Base-by-base conservation (phyloP, 345 rosid genomes). In the Arabis hirsuta region DNA sequence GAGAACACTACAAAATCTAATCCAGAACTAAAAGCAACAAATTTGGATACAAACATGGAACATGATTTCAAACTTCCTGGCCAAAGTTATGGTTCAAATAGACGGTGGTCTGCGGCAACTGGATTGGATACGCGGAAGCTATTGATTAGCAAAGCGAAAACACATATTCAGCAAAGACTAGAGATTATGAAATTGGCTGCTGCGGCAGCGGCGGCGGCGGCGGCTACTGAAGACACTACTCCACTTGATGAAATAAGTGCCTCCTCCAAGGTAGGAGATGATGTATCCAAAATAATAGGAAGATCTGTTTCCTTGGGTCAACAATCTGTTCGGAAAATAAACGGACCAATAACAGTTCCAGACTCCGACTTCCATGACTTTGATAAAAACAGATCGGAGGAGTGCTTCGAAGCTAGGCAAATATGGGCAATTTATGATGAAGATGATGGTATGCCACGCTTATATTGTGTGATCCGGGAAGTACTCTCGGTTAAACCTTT, bases 351-450 rank as follows among this genome's bases (percentile, higher is more conserved):
- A 50, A 84, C 82, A 24, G 98, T 95, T 9, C 98, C 99, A 53
- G 99, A 95, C 76, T 83, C 96, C 1, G 99, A 95, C 69, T 95
- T 95, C 81, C 99, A 91, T 78, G 96, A 95, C 69, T 95, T 95
- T 52, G 97, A 91, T 78, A 87, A 84, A 48, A 91, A 88, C 74
- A 82, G 99, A 77, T 83, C 90, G 4, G 99, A 95, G 83, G 96
- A 95, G 65, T 84, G 89, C 86, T 95, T 95, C 79, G 75, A 85
- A 78, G 91, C 96, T 12, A 95, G 88, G 82, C 96, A 95, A 57
- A 87, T 95, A 82, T 95, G 97, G 97, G 99, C 99, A 32, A 73
- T 95, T 34, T 95, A 91, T 55, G 99, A 95, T 50, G 99, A 95
- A 78, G 96, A 95, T 58, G 97, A 95, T 32, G 97, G 97, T 36